Percentiles rank a stretch among this genome's conserved stretches.
Evolutionary conservation across 192 early-diverging fungal species (phyloP).

Genomic region (Gaertneriomyces sp.): DNA sequence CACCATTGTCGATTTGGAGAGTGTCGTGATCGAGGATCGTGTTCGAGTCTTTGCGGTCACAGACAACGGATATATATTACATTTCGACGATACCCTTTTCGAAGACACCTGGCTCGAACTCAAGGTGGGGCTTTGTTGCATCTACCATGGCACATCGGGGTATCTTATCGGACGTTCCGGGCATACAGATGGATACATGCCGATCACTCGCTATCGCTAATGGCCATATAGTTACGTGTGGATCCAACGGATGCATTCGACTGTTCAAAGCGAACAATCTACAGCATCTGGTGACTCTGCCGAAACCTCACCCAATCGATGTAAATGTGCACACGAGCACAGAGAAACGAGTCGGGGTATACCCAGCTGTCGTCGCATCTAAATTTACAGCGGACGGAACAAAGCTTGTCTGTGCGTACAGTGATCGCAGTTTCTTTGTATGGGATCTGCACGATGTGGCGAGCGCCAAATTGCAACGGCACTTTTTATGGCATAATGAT

Average conservation of each 20-base stretch:
- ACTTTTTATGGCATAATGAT: slow-evolving; percentile 68
- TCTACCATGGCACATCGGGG: neutral
- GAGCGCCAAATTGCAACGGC: slow-evolving; percentile 53
- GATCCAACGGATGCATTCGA: slow-evolving; percentile 74
- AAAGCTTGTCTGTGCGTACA: slow-evolving; percentile 63
- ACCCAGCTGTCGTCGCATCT: slow-evolving; percentile 59
- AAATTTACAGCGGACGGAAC: slow-evolving; percentile 49
- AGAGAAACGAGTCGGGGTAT: neutral
- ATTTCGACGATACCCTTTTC: slow-evolving; percentile 58
- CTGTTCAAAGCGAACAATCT: slow-evolving; percentile 70
- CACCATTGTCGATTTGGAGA: slow-evolving; percentile 67
- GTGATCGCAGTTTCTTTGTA: slow-evolving; percentile 67
- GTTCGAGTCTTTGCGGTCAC: slow-evolving; percentile 43
- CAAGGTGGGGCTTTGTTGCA: slow-evolving; percentile 46
- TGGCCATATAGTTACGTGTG: slow-evolving; percentile 57
- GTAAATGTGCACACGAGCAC: slow-evolving; percentile 40
- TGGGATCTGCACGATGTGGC: slow-evolving; percentile 65
- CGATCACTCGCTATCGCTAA: slow-evolving; percentile 60
- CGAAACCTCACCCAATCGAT: slow-evolving; percentile 66
- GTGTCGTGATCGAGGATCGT: neutral
- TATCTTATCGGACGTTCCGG: neutral
- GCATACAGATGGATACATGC: slow-evolving; percentile 53
- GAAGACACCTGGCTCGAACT: slow-evolving; percentile 83
- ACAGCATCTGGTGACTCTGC: slow-evolving; percentile 66
- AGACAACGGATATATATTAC: slow-evolving; percentile 60